phyloP scores from a whole-genome alignment of 345 rosid genomes.

The Laguncularia racemosa region DNA sequence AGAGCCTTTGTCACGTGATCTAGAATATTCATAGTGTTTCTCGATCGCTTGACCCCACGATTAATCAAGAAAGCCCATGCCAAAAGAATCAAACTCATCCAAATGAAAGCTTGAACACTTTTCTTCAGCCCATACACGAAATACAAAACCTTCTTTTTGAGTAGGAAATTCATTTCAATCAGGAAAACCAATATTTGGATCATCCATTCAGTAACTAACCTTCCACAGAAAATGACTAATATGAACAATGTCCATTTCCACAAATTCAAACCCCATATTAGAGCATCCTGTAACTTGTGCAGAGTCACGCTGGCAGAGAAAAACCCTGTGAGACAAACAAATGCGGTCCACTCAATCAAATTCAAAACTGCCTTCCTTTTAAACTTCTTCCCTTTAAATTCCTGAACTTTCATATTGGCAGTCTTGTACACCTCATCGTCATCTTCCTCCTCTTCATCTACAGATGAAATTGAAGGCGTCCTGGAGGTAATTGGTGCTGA shows the following conservation, averaged over 20 bases:
- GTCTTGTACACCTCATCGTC: constrained; percentile 6
- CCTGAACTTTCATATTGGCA: not conserved
- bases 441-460: not conserved
- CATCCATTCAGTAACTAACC: constrained; percentile 20
- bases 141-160: constrained; percentile 29
- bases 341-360: constrained; percentile 4
- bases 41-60: constrained; percentile 16
- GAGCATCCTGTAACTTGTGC: constrained; percentile 4
- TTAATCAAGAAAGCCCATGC: constrained; percentile 29
- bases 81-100: constrained; percentile 26
- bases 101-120: constrained; percentile 26
- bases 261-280: constrained; percentile 20
- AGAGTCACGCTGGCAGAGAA: constrained; percentile 16
- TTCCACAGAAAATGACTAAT: constrained; percentile 27
- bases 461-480: not conserved
- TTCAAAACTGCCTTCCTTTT: no score
- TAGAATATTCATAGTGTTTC: constrained; percentile 1
- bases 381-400: not conserved
- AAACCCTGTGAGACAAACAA: not conserved
- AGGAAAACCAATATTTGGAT: constrained; percentile 24
- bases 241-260: constrained; percentile 29
- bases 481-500: constrained; percentile 2
- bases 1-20: not conserved
- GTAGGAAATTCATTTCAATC: constrained; percentile 28
- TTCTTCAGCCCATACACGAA: constrained; percentile 26